Evolutionary conservation across 2,329 filamentous ascomycete genomes (phyloP).

Genomic region (Arthrobotrys conoides): DNA sequence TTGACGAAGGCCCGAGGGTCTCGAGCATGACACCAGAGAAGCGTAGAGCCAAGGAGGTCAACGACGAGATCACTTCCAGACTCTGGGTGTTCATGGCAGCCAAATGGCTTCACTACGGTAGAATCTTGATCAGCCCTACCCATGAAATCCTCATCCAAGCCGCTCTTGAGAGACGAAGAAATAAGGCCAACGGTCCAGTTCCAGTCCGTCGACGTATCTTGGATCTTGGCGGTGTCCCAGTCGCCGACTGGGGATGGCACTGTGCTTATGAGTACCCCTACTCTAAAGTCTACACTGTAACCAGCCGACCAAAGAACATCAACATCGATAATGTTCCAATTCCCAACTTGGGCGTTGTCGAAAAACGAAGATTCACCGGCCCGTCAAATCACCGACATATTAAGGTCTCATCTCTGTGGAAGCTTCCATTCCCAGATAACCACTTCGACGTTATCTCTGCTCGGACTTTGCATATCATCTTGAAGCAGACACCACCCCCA

Average conservation of each 20-base stretch:
- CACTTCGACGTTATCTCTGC: conserved; percentile 94
- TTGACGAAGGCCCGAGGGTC: conserved; percentile 81
- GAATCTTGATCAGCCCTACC: conserved; percentile 73
- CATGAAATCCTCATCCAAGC: conserved; percentile 65
- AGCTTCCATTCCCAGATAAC: conserved; percentile 85
- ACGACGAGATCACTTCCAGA: conserved; percentile 69
- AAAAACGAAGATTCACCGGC: conserved; percentile 71
- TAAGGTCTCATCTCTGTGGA: conserved; percentile 81
- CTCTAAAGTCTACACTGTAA: conserved; percentile 88
- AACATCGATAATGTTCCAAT: conserved; percentile 71
- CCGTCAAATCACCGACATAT: conserved; percentile 90
- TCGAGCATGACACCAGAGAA: conserved; percentile 78
- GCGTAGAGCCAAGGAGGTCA: conserved; percentile 64
- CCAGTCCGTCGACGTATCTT: conserved; percentile 71
- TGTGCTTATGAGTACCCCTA: conserved; percentile 87
- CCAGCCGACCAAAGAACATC: conserved; percentile 78
- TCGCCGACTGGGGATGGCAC: conserved; percentile 93
- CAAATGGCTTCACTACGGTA: conserved; percentile 74
- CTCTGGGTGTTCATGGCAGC: conserved; percentile 76
- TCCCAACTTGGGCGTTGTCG: conserved; percentile 48
- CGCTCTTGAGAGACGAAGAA: conserved; percentile 65
- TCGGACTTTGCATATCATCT: conserved; percentile 84
- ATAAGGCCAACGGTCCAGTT: conserved; percentile 61
- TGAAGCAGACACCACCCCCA: conserved; percentile 77
- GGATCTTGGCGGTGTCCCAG: conserved; percentile 75